These are phyloP conservation scores for Nakaseomyces kungkrabaensis DNA, from an alignment of 1,139 yeast species.

Conservation along the genomic window DNA sequence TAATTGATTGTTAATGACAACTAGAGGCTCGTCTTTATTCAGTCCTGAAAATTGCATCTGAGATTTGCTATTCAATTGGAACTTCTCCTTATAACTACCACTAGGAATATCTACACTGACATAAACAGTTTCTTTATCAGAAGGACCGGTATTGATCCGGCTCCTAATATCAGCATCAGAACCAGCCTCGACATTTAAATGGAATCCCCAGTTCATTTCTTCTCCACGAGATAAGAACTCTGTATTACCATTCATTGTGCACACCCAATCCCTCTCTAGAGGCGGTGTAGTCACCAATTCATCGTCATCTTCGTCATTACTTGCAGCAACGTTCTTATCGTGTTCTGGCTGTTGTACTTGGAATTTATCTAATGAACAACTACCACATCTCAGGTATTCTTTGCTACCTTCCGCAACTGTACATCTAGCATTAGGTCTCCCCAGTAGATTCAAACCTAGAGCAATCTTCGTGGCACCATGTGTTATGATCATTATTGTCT, in stretches of 20 bases:
- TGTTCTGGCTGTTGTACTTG: slow-evolving; percentile 36
- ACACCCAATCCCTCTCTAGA: slow-evolving; percentile 36
- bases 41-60: slow-evolving; percentile 44
- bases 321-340: slow-evolving; percentile 29
- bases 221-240: slow-evolving; percentile 65
- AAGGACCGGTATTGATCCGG: slow-evolving; percentile 9
- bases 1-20: slow-evolving; percentile 45
- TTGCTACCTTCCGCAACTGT: slow-evolving; percentile 36
- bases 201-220: slow-evolving; percentile 84
- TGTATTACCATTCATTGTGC: slow-evolving; percentile 57
- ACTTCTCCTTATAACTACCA: slow-evolving; percentile 22
- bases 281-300: slow-evolving; percentile 8
- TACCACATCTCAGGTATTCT: slow-evolving; percentile 41
- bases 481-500: slow-evolving; percentile 50
- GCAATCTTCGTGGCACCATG: slow-evolving; percentile 83
- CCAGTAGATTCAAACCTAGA: slow-evolving; percentile 56
- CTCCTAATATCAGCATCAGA: slow-evolving; percentile 54
- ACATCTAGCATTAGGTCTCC: slow-evolving; percentile 38
- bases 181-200: slow-evolving; percentile 57
- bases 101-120: slow-evolving; percentile 38
- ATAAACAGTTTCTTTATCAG: slow-evolving; percentile 29
- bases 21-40: slow-evolving; percentile 41
- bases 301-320: slow-evolving; percentile 13
- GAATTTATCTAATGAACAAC: slow-evolving; percentile 47
- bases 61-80: slow-evolving; percentile 29